Evolutionary conservation across 176 grass and related monocot genomes (phyloP), one percentile per base, ranked within the genome.

Genomic region (Secale cereale): DNA sequence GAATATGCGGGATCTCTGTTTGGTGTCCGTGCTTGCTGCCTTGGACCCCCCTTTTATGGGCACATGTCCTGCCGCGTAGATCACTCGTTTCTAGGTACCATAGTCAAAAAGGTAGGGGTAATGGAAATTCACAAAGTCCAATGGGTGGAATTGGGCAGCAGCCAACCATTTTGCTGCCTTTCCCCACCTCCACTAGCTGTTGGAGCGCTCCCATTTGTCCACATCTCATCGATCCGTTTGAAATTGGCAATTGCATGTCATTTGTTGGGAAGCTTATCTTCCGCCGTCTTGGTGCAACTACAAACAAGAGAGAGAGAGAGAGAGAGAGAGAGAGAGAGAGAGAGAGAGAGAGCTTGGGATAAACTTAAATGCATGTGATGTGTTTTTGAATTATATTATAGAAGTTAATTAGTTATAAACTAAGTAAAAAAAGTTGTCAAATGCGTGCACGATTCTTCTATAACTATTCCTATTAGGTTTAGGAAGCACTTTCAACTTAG

Each of bases 21-120:
- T 60, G 75, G 26, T 59, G 81, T 68, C 31, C 63, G 31, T 52
- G 62, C 45, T 76, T 76, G 73, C 73, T 76, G 73, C 76, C 67
- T 31, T 50, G 59, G 35, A 68, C 29, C 85, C 76, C 74, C 80
- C 16, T 69, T 87, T 76, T 90, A 87, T 84, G 9, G 9, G 85
- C 60, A 22, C 30, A 76, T 87, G 69, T 41, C 81, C 81, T 81
- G 69, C 76, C 74, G 40, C 76, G 85, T 87, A 84, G 85, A 91
- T 87, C 80, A 76, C 83, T 84, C 85, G 68, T 81, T 81, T 70
- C 8, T 62, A 39, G 89, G 76, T 50, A 52, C 19, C 62, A 70
- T 87, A 87, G 85, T 91, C 85, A 91, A 91, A 91, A 91, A 81
- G 81, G 69, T 52, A 52, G 16, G 48, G 6, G 48, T 9, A 27